Evolutionary conservation across 1,284 basidiomycete species (phyloP), one percentile per base, ranked within the genome.

Genomic region (Rhodotorula sp.): DNA sequence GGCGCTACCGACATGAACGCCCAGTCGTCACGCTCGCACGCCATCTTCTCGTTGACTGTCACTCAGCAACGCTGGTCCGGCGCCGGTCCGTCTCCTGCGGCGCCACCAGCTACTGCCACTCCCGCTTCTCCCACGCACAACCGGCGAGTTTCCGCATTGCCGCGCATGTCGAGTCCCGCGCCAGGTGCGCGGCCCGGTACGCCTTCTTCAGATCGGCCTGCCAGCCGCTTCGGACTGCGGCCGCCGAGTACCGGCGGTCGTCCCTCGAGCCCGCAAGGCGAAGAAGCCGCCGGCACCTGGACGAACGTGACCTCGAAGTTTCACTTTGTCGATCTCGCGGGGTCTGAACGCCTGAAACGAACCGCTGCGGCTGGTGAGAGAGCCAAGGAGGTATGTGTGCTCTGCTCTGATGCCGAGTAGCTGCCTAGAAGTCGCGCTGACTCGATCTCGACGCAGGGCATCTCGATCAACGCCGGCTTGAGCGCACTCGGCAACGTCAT

Each of bases 1-100:
- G 95, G 95, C 77, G 93, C 97, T 81, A 99, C 95, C 54, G 93
- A 95, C 79, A 98, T 99, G 95, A 99, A 99, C 80, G 91, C 93
- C 7, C 93, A 97, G 80, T 95, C 92, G 1, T 98, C 95, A 58
- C 91, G 95, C 74, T 97, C 93, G 34, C 95, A 99, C 85, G 95
- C 97, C 68, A 98, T 99, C 82, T 99, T 99, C 82, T 97, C 95
- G 58, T 85, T 99, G 68, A 97, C 92, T 10, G 84, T 99, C 62
- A 91, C 88, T 1, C 95, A 97, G 83, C 80, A 80, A 34, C 76
- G 79, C 57, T 77, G 79, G 56, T 70, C 76, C 26, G 74, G 74
- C 23, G 14, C 67, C 8, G 66, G 55, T 6, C n/a, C 55, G 16
- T 34, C 66, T 12, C 47, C 66, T 2, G 4, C 60, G 5, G 10